Evolutionary conservation across 352 stramenopile genomes (phyloP), one percentile per base, ranked within the genome.

Genomic region (Pythium angustatum): DNA sequence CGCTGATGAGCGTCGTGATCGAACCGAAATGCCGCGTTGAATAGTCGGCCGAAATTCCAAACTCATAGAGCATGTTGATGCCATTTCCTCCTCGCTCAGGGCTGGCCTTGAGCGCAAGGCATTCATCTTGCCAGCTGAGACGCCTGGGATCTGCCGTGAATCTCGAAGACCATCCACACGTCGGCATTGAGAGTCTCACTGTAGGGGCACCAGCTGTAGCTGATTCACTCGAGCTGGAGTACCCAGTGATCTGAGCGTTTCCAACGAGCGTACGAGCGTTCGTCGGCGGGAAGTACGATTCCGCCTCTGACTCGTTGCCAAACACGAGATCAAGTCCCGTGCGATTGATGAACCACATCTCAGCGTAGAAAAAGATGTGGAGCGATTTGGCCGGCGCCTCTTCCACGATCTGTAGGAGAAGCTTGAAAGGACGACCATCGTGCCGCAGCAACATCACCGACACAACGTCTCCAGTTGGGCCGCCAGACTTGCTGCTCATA

Each of bases 111-210:
- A 93, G 59, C 5, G 79, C 74, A 3, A 95, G 68, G 40, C 84
- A 92, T 58, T 95, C 86, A 53, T 95, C 85, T 56, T 95, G 86
- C 86, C 86, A 95, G 38, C 85, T 93, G 30, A 95, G 55, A n/a
- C 73, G 67, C 40, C 78, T 71, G 7, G 86, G 86, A 30, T 95
- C 86, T 0, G 85, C 79, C 51, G 79, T 75, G 58, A 95, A 91
- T 3, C 81, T 77, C 21, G 81, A 57, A 19, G 84, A 93, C 86
- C 86, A 95, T 21, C 76, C 78, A 59, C 76, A 85, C 0, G 74
- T 71, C 21, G 58, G 59, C 64, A 91, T 80, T 11, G 79, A 75
- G 17, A 93, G 68, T 26, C 86, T 78, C 58, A 94, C 58, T 11
- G 76, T 68, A 3, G 84, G 80, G 2, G 80, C 50, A 9, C 77